Evolutionary conservation across 2,329 filamentous ascomycete genomes (phyloP).

Genomic region (Elsinoe fawcettii): DNA sequence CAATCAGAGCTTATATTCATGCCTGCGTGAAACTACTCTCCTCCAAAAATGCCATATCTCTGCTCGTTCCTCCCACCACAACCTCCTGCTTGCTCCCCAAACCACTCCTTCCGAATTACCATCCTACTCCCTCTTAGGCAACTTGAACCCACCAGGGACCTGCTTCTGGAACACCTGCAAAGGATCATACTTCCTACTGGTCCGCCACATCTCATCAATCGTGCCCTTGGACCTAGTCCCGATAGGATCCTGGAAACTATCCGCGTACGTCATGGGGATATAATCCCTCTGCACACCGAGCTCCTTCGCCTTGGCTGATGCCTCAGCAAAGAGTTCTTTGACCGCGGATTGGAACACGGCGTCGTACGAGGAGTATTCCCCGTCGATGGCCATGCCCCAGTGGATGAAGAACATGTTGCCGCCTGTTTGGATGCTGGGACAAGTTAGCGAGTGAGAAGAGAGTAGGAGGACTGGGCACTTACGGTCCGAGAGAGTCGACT

Average conservation of each 20-base stretch:
- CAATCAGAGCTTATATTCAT: not conserved
- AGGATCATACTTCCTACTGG: slow-evolving; percentile 25
- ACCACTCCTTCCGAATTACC: not conserved
- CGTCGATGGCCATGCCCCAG: slow-evolving; percentile 18
- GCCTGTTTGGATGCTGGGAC: slow-evolving; percentile 18
- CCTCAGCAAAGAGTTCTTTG: slow-evolving; percentile 16
- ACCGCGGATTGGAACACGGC: slow-evolving; percentile 17
- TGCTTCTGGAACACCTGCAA: slow-evolving; percentile 22
- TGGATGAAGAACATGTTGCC: slow-evolving; percentile 20
- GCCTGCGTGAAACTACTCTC: not conserved
- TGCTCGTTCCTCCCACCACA: not conserved
- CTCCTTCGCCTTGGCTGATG: slow-evolving; percentile 9
- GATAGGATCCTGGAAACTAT: slow-evolving; percentile 20
- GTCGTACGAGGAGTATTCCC: slow-evolving; percentile 16
- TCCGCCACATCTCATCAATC: slow-evolving; percentile 22
- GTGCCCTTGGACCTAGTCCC: slow-evolving; percentile 18
- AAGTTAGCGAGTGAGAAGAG: not conserved
- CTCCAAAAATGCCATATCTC: not conserved
- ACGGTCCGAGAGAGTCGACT: slow-evolving; percentile 19
- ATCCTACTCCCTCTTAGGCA: slow-evolving; percentile 5
- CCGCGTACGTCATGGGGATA: slow-evolving; percentile 22
- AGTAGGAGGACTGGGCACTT: not conserved
- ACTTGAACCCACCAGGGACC: slow-evolving; percentile 22
- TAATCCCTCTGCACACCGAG: slow-evolving; percentile 17
- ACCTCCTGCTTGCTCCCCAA: not conserved